These are phyloP conservation scores for Magnolia officinalis DNA, from an alignment of 164 flowering plant species.

Conservation along the genomic window DNA sequence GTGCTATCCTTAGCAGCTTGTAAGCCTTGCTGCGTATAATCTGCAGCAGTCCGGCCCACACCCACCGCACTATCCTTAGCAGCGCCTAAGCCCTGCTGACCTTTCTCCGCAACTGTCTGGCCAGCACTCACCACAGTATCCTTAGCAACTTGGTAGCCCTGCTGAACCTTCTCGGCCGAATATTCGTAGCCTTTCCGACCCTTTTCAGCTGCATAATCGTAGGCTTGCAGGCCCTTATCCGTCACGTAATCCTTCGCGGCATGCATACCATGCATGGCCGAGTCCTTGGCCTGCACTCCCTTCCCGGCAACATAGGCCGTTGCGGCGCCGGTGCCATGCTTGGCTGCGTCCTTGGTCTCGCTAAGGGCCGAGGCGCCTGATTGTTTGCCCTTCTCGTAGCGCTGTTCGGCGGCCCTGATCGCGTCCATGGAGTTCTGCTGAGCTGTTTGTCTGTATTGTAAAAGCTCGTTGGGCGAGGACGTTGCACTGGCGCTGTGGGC, in stretches of 20 bases:
- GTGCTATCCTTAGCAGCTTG: slow-evolving; percentile 17
- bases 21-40: slow-evolving; percentile 4
- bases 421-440: slow-evolving; percentile 60
- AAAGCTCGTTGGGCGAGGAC: slow-evolving; percentile 33
- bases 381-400: slow-evolving; percentile 30
- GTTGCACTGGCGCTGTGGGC: neutral
- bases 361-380: slow-evolving; percentile 1
- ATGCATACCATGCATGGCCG: slow-evolving; percentile 4
- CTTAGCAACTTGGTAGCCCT: slow-evolving; percentile 12
- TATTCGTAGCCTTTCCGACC: neutral
- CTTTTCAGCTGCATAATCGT: neutral
- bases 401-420: slow-evolving; percentile 45
- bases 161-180: neutral
- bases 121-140: slow-evolving; percentile 12
- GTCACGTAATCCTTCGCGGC: neutral
- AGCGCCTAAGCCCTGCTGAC: slow-evolving; percentile 4
- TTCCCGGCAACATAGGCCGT: slow-evolving; percentile 15
- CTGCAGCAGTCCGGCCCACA: slow-evolving; percentile 5
- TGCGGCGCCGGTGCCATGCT: slow-evolving; percentile 16
- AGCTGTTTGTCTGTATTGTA: slow-evolving; percentile 33
- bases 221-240: neutral
- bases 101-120: neutral
- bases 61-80: slow-evolving; percentile 13
- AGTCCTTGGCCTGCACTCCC: slow-evolving; percentile 26
- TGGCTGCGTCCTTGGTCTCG: slow-evolving; percentile 9